phyloP scores from a whole-genome alignment of 495 filamentous ascomycete species.

The Penicillium paradoxum region DNA sequence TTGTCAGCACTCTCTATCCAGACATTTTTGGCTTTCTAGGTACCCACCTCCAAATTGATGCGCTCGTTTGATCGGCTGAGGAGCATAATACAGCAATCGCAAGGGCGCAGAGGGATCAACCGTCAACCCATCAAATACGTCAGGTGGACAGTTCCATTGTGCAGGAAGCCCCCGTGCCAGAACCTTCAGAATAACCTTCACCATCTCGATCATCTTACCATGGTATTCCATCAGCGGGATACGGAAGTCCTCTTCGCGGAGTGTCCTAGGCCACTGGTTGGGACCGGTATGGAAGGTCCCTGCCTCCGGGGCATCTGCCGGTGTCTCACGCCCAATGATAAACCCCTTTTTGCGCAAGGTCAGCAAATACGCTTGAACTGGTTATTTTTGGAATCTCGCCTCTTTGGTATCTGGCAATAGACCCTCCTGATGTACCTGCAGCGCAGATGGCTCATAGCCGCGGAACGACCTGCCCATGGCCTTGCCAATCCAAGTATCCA shows the following conservation, averaged over 20 bases:
- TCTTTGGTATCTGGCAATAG: slow-evolving; percentile 13
- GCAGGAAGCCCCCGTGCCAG: background rate
- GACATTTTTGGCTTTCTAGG: background rate
- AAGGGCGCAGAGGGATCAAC: slow-evolving; percentile 24
- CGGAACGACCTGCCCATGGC: slow-evolving; percentile 6
- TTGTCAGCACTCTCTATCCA: slow-evolving; percentile 4
- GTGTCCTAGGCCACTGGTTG: slow-evolving; percentile 37
- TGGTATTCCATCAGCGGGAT: slow-evolving; percentile 36
- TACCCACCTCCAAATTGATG: background rate
- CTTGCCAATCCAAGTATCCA: slow-evolving; percentile 12
- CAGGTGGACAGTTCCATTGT: slow-evolving; percentile 8
- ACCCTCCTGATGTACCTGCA: slow-evolving; percentile 7
- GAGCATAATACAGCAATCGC: slow-evolving; percentile 31
- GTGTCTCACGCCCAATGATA: slow-evolving; percentile 31
- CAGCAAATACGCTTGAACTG: background rate
- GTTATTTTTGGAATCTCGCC: background rate
- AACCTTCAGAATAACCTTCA: slow-evolving; percentile 5
- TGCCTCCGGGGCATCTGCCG: slow-evolving; percentile 19
- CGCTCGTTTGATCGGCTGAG: slow-evolving; percentile 14
- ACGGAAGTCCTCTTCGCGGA: slow-evolving; percentile 35
- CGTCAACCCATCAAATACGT: background rate
- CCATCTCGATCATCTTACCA: slow-evolving; percentile 12
- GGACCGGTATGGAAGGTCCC: slow-evolving; percentile 24
- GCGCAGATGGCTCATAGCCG: slow-evolving; percentile 10
- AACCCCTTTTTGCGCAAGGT: background rate